Base-by-base conservation (phyloP, 148 eudicot species). In the Amaranthus hypochondriacus region DNA sequence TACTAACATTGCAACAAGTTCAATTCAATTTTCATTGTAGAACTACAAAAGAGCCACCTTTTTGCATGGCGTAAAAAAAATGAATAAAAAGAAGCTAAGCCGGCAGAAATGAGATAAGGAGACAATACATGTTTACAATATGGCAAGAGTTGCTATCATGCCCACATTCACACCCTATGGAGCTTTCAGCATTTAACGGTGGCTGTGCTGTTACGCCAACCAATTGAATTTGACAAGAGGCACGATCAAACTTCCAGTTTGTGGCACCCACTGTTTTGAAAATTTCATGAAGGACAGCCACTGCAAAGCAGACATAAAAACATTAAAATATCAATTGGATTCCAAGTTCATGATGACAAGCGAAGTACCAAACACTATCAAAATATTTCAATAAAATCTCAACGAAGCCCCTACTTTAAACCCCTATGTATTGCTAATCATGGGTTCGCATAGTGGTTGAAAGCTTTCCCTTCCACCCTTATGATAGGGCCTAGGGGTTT, bases 111-210 rank as follows among this genome's bases (percentile, higher is more conserved):
- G 43, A 70, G 81, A 67, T 28, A 64, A 66, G 44, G 73, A 74
- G 63, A 75, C 21, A 10, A 66, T 86, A 90, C 96, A 90, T 82
- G 67, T 55, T 79, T 69, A 81, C 84, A 60, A 90, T 88, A 72
- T 87, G 92, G 64, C 96, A 90, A 66, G 87, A 78, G 74, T 76
- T 79, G 72, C 82, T 87, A 42, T 74, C 84, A 51, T 57, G 67
- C 12, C 73, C 69, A 84, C 96, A 90, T 56, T 76, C 81, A 79
- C 96, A 90, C 12, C 52, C 61, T 73, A 90, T 75, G 42, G 44
- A 62, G 58, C 80, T 74, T 43, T 79, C 79, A 63, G 85, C 77
- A 51, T 71, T 81, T 18, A n/a, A 46, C 21, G 90, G 84, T 67
- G 75, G 44, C 71, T 71, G 62, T 8, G 75, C 18, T 21, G 85